Percentiles rank a stretch among this genome's conserved stretches.
Conservation (phyloP, 192 early-diverging fungal genomes). For the Physocladia obscura region DNA sequence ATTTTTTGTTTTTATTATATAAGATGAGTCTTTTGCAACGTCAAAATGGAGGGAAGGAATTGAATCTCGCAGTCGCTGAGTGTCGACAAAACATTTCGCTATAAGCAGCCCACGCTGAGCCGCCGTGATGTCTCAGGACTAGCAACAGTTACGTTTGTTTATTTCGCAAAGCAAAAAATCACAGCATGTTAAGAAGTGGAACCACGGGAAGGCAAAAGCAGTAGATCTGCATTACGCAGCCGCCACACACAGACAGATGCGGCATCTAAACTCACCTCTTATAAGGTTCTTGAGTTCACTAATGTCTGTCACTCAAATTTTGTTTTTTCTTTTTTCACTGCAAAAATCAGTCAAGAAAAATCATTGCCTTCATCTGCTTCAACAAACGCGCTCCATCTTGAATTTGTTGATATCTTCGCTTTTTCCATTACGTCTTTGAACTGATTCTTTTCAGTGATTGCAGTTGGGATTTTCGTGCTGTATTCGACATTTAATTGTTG, state of each 20-base stretch:
- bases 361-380: conserved; percentile 1
- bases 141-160: too few relatives aligned
- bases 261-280: too few relatives aligned
- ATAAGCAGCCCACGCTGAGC: too few relatives aligned
- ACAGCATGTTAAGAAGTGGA: too few relatives aligned
- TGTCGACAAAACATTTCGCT: too few relatives aligned
- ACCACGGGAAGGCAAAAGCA: not conserved
- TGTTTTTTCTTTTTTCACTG: not conserved
- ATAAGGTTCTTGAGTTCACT: not conserved
- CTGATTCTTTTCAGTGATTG: not conserved
- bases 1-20: not conserved
- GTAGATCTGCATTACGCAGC: not conserved
- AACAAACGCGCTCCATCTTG: conserved; percentile 4
- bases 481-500: not conserved
- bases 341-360: too few relatives aligned
- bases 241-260: not conserved
- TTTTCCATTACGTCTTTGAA: not conserved
- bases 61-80: too few relatives aligned
- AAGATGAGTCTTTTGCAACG: not conserved
- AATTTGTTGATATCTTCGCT: not conserved
- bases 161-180: too few relatives aligned
- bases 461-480: not conserved
- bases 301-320: not conserved
- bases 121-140: too few relatives aligned
- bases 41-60: too few relatives aligned